phyloP scores from a whole-genome alignment of 768 basidiomycete species.

The Russula emetica region DNA sequence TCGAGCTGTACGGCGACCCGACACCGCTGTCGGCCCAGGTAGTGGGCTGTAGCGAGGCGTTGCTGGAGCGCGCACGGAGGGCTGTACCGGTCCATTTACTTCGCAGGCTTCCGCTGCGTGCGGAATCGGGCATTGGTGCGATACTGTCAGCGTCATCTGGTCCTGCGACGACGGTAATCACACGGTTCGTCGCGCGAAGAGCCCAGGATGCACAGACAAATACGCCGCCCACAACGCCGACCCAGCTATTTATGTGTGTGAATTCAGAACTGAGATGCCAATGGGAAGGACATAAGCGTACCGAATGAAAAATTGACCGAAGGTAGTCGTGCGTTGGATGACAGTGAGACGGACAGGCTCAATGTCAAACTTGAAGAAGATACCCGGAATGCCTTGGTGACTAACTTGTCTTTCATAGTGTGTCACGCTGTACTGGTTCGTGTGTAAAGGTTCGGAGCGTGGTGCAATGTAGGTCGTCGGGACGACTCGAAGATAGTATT shows the following conservation, averaged over 20 bases:
- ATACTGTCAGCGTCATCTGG: constrained; percentile 66
- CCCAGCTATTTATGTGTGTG: constrained; percentile 42
- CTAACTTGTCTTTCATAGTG: constrained; percentile 77
- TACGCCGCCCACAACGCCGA: constrained; percentile 91
- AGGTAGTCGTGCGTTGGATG: constrained; percentile 79
- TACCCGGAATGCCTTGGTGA: constrained; percentile 84
- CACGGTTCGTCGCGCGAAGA: constrained; percentile 41
- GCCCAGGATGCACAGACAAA: constrained; percentile 69
- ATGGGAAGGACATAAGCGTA: constrained; percentile 26
- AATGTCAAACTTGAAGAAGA: constrained; percentile 98
- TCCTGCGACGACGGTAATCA: constrained; percentile 51
- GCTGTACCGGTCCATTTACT: constrained; percentile 66
- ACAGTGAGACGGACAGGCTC: constrained; percentile 86
- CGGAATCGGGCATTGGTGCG: constrained; percentile 54
- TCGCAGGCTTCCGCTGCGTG: constrained; percentile 51
- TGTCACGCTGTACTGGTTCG: constrained; percentile 91
- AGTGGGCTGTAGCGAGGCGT: constrained; percentile 30
- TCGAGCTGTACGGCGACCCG: constrained; percentile 34
- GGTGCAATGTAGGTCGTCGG: constrained; percentile 90
- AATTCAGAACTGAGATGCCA: not conserved
- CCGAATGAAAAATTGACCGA: constrained; percentile 79
- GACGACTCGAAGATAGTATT: constrained; percentile 93
- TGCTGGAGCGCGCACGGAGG: constrained; percentile 51
- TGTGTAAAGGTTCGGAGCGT: constrained; percentile 56
- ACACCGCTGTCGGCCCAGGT: constrained; percentile 51